Conservation (phyloP, 2,329 filamentous ascomycete genomes). For the Hymenoscyphus scutula region DNA sequence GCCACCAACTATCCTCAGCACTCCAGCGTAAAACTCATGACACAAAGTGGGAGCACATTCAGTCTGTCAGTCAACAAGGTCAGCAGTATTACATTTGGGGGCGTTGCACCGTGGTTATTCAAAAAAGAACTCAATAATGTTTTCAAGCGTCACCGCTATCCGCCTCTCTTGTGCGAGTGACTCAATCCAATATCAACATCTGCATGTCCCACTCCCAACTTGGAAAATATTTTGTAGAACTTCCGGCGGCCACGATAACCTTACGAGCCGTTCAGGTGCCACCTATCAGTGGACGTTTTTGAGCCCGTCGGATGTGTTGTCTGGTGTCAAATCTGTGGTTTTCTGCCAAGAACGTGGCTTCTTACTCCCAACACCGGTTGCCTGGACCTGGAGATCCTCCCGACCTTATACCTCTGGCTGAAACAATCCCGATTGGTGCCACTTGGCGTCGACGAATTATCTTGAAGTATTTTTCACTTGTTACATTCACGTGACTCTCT, state of each 20-base stretch:
- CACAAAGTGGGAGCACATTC: not conserved
- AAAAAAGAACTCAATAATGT: not conserved
- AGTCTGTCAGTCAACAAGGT: not conserved
- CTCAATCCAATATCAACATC: too few species aligned
- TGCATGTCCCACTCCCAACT: too few species aligned
- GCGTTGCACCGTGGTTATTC: not conserved
- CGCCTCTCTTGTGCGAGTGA: not conserved
- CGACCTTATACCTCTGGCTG: not conserved
- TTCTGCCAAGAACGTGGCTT: slow-evolving; percentile 1
- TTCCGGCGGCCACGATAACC: too few species aligned
- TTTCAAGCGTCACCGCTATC: too few species aligned
- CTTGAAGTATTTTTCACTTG: not conserved
- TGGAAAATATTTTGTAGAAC: too few species aligned
- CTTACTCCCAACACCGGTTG: not conserved
- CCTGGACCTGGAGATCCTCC: not conserved
- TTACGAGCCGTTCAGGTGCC: not conserved
- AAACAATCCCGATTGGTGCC: slow-evolving; percentile 1
- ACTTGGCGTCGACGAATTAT: not conserved
- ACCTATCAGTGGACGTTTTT: too few species aligned
- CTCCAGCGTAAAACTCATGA: slow-evolving; percentile 24
- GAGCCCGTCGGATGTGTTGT: not conserved
- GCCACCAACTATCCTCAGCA: slow-evolving; percentile 39
- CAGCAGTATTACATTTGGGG: not conserved
- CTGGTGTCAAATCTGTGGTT: not conserved
- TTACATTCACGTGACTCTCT: not conserved